A percentile compares a stretch with the other conserved stretches of the same genome.
These are phyloP conservation scores for Spergularia bocconei DNA, from an alignment of 148 eudicot species.

Conservation along the genomic window DNA sequence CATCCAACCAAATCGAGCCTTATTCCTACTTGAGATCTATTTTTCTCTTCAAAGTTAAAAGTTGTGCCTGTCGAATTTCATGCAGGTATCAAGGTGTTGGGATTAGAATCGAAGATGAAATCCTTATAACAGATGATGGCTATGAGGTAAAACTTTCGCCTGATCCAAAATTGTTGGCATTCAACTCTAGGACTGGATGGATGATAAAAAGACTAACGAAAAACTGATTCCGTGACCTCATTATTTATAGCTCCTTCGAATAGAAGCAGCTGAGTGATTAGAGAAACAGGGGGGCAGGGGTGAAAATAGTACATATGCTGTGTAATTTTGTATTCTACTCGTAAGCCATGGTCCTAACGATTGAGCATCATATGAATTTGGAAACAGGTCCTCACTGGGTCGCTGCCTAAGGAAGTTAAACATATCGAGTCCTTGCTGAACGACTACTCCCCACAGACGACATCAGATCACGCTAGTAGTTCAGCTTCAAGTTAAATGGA, in stretches of 20 bases:
- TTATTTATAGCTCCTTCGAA: not conserved
- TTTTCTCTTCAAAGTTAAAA: not conserved
- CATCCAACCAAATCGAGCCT: no score
- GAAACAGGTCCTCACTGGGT: slow-evolving; percentile 80
- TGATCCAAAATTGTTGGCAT: slow-evolving; percentile 3
- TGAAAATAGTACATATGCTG: not conserved
- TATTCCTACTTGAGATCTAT: not conserved
- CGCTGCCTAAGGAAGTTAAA: slow-evolving; percentile 75
- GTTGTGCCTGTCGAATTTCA: not conserved
- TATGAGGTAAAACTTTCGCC: slow-evolving; percentile 52
- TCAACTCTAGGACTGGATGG: not conserved
- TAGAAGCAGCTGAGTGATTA: not conserved
- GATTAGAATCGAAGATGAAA: slow-evolving; percentile 91
- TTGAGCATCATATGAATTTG: slow-evolving; percentile 12
- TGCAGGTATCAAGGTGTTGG: slow-evolving; percentile 92
- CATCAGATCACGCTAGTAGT: slow-evolving; percentile 24
- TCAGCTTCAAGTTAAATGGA: slow-evolving; percentile 35
- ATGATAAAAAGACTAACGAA: no score
- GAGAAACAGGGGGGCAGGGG: not conserved
- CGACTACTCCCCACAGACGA: slow-evolving; percentile 38
- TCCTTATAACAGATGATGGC: slow-evolving; percentile 84
- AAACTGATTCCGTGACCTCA: not conserved
- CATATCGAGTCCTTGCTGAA: slow-evolving; percentile 78
- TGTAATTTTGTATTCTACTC: not conserved
- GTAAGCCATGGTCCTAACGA: slow-evolving; percentile 1